A percentile compares a stretch with the other conserved stretches of the same genome.
Evolutionary conservation across 2,329 filamentous ascomycete species (phyloP).

Genomic region (Pseudohalonectria lignicola): DNA sequence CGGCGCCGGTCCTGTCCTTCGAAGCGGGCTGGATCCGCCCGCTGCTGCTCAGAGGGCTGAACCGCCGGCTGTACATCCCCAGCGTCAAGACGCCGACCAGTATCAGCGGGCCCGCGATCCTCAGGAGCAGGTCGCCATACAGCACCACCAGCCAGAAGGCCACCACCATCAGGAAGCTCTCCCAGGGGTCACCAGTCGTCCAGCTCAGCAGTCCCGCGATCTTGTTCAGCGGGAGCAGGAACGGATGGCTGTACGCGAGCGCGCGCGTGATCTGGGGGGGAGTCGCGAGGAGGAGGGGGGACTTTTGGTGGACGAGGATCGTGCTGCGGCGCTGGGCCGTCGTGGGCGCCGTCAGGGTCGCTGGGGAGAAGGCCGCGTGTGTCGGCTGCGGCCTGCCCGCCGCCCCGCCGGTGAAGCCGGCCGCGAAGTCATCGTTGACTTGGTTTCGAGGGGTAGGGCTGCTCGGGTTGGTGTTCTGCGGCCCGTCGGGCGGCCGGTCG

Average conservation of each 20-base stretch:
- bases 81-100: slow-evolving; percentile 70
- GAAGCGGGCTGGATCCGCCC: slow-evolving; percentile 48
- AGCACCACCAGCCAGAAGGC: slow-evolving; percentile 78
- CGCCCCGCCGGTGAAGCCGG: slow-evolving; percentile 20
- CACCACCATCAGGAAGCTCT: slow-evolving; percentile 83
- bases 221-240: slow-evolving; percentile 80
- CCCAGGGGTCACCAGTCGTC: slow-evolving; percentile 90
- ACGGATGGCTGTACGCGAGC: slow-evolving; percentile 91
- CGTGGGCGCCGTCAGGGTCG: slow-evolving; percentile 51
- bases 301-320: slow-evolving; percentile 95
- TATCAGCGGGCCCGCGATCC: slow-evolving; percentile 73
- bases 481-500: too few species aligned
- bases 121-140: slow-evolving; percentile 76
- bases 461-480: slow-evolving; percentile 6
- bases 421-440: slow-evolving; percentile 15
- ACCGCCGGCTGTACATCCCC: slow-evolving; percentile 86
- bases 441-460: slow-evolving; percentile 12
- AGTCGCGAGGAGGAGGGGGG: slow-evolving; percentile 81
- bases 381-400: slow-evolving; percentile 50
- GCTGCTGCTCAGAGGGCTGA: slow-evolving; percentile 81
- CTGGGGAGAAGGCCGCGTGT: slow-evolving; percentile 81
- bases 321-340: slow-evolving; percentile 70
- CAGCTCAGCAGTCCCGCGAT: slow-evolving; percentile 80
- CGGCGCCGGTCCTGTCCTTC: slow-evolving; percentile 15
- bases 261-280: slow-evolving; percentile 91